These are phyloP conservation scores for Pichia cabralensis DNA, from an alignment of 805 yeast species.

Conservation along the genomic window DNA sequence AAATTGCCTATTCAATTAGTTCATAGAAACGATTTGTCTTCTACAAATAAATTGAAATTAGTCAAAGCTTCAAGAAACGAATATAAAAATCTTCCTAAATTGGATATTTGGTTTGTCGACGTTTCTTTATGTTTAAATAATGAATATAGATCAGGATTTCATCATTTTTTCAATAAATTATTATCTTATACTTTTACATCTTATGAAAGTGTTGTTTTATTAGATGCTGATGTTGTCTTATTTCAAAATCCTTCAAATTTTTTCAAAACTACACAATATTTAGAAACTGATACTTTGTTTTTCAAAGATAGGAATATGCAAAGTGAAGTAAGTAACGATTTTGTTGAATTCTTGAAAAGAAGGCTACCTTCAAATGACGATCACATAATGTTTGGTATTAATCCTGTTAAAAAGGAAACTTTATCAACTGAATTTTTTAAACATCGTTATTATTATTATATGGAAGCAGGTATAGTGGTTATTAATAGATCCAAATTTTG, in stretches of 20 bases:
- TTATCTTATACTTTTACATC: slow-evolving; percentile 50
- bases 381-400: too few relatives aligned
- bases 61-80: too few relatives aligned
- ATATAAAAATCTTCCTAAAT: too few relatives aligned
- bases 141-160: slow-evolving; percentile 16
- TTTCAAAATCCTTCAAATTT: slow-evolving; percentile 28
- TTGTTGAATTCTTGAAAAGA: slow-evolving; percentile 32
- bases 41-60: too few relatives aligned
- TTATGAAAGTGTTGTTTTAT: slow-evolving; percentile 38
- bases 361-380: slow-evolving; percentile 36
- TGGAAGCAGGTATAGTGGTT: slow-evolving; percentile 39
- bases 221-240: slow-evolving; percentile 40
- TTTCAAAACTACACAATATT: slow-evolving; percentile 27
- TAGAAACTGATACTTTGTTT: slow-evolving; percentile 28
- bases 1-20: slow-evolving; percentile 37
- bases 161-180: slow-evolving; percentile 31
- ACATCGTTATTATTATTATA: slow-evolving; percentile 30
- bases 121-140: too few relatives aligned
- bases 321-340: slow-evolving; percentile 24
- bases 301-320: slow-evolving; percentile 34
- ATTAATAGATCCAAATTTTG: slow-evolving; percentile 39
- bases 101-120: too few relatives aligned
- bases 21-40: slow-evolving; percentile 30
- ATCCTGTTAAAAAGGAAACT: too few relatives aligned
- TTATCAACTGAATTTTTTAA: slow-evolving; percentile 28